Conservation (phyloP, 208 protist genomes). For the Leishmania guyanensis region DNA sequence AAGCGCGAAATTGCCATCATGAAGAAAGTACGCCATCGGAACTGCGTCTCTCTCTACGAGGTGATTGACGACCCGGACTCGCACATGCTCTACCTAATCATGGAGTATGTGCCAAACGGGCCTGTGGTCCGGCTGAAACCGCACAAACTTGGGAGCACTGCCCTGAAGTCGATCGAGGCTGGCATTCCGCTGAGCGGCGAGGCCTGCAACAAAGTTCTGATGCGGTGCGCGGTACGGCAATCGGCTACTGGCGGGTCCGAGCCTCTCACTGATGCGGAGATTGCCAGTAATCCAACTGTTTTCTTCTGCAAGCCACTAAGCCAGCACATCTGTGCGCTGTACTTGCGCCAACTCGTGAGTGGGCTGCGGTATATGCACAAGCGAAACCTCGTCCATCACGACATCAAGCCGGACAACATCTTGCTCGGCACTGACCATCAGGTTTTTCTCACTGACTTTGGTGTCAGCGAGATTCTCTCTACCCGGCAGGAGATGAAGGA, state of each 20-base stretch:
- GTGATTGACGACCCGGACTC: slow-evolving; percentile 94
- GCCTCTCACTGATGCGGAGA: slow-evolving; percentile 36
- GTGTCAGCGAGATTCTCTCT: slow-evolving; percentile 71
- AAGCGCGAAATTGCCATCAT: slow-evolving; percentile 90
- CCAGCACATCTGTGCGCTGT: slow-evolving; percentile 44
- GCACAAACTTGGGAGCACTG: slow-evolving; percentile 26
- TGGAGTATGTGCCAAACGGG: slow-evolving; percentile 91
- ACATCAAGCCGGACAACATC: slow-evolving; percentile 87
- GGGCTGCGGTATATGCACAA: slow-evolving; percentile 82
- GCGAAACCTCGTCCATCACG: slow-evolving; percentile 71
- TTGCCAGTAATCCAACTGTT: slow-evolving; percentile 30
- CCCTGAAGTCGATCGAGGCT: slow-evolving; percentile 35
- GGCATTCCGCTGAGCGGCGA: slow-evolving; percentile 33
- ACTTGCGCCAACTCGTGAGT: slow-evolving; percentile 77
- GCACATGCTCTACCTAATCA: slow-evolving; percentile 92
- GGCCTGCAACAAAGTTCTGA: slow-evolving; percentile 38
- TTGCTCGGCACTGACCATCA: slow-evolving; percentile 55
- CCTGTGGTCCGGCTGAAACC: slow-evolving; percentile 61
- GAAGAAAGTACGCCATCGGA: slow-evolving; percentile 95
- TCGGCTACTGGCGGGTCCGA: slow-evolving; percentile 5
- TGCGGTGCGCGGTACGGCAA: slow-evolving; percentile 46
- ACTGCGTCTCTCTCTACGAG: slow-evolving; percentile 94
- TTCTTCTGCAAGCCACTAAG: slow-evolving; percentile 49
- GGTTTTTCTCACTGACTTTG: slow-evolving; percentile 78
- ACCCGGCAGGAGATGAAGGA: slow-evolving; percentile 15